These are phyloP conservation scores for Leccinum aurantiacum DNA, from an alignment of 768 basidiomycete genomes.

Conservation along the genomic window DNA sequence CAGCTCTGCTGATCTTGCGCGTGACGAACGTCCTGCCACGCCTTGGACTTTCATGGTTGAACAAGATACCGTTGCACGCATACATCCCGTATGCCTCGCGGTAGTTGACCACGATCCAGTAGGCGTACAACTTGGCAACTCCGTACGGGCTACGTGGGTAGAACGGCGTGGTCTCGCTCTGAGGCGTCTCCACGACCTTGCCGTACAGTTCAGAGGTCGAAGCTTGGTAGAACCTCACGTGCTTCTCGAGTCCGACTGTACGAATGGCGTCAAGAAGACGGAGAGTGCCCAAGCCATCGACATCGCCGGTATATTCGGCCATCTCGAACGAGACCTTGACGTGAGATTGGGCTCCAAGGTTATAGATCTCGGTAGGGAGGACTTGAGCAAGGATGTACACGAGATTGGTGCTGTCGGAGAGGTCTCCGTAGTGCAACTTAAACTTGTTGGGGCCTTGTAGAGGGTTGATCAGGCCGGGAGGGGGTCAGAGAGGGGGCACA, in stretches of 20 bases:
- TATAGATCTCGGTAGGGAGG: constrained; percentile 95
- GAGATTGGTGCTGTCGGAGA: constrained; percentile 95
- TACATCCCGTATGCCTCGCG: constrained; percentile 96
- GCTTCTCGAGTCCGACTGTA: constrained; percentile 91
- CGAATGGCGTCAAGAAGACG: constrained; percentile 95
- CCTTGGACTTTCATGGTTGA: constrained; percentile 97
- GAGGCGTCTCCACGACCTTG: constrained; percentile 93
- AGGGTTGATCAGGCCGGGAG: constrained; percentile 6
- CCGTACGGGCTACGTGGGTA: constrained; percentile 98
- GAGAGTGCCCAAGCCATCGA: constrained; percentile 92
- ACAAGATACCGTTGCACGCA: constrained; percentile 95
- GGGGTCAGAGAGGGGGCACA: constrained; percentile 5
- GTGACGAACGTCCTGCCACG: constrained; percentile 96
- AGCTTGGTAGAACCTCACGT: constrained; percentile 95
- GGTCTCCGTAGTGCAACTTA: constrained; percentile 88
- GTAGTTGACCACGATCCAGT: constrained; percentile 90
- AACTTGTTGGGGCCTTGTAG: constrained; percentile 66
- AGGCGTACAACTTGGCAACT: constrained; percentile 90
- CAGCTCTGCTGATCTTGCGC: constrained; percentile 90
- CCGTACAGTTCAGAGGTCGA: constrained; percentile 98
- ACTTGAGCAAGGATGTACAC: constrained; percentile 96
- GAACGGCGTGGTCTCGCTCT: constrained; percentile 95
- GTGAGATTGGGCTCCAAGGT: constrained; percentile 96
- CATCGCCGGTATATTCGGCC: constrained; percentile 98
- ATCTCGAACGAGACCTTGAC: constrained; percentile 99